These are phyloP conservation scores for Albophoma yamanashiensis DNA, from an alignment of 2,329 filamentous ascomycete genomes.

Conservation along the genomic window DNA sequence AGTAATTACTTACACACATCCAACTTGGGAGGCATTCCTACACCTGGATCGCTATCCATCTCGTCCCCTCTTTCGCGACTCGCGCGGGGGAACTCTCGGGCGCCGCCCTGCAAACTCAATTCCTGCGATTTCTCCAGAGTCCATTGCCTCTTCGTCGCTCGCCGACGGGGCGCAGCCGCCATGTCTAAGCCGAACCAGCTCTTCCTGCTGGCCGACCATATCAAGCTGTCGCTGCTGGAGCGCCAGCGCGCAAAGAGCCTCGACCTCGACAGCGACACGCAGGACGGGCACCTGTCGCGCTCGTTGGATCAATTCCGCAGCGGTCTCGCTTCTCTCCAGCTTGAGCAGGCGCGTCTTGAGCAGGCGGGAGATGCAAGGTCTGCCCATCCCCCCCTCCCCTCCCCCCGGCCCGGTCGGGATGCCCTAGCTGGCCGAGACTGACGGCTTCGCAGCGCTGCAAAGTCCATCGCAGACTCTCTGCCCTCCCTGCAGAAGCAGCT, in stretches of 20 bases:
- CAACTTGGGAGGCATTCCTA: not conserved
- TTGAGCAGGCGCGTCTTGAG: slow-evolving; percentile 52
- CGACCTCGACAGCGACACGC: slow-evolving; percentile 65
- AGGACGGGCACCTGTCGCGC: slow-evolving; percentile 81
- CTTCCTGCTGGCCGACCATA: slow-evolving; percentile 87
- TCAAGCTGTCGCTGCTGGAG: slow-evolving; percentile 91
- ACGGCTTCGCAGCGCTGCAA: slow-evolving; percentile 27
- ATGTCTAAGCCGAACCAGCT: slow-evolving; percentile 59
- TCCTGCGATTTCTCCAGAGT: not conserved
- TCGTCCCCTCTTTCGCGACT: not conserved
- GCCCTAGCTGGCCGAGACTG: not conserved
- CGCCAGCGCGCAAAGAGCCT: slow-evolving; percentile 76
- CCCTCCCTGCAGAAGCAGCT: slow-evolving; percentile 62
- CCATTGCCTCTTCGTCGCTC: not conserved
- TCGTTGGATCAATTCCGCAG: slow-evolving; percentile 80
- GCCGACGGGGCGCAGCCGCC: slow-evolving; percentile 1
- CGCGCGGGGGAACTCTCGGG: not conserved
- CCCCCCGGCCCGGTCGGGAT: not conserved
- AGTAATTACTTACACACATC: not conserved
- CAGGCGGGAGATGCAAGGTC: slow-evolving; percentile 55
- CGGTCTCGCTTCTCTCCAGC: slow-evolving; percentile 61
- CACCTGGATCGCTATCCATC: not conserved
- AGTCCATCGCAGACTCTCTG: slow-evolving; percentile 51
- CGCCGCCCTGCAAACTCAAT: not conserved
- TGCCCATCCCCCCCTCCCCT: not conserved